Evolutionary conservation across 2,329 filamentous ascomycete species (phyloP).

Genomic region (Phoma herbarum): DNA sequence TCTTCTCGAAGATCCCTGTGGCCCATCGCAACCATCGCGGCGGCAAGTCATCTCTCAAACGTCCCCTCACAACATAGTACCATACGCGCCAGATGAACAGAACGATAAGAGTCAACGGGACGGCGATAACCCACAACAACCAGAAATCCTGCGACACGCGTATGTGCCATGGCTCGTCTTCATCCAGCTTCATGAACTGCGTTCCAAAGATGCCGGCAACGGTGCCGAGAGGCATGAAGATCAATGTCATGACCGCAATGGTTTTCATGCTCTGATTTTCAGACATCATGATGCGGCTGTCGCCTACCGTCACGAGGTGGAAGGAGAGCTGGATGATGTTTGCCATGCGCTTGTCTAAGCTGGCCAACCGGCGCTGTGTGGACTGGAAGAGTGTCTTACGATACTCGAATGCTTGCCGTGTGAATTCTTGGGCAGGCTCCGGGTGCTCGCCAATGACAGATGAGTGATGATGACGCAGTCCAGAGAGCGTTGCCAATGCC

Average conservation of each 20-base stretch:
- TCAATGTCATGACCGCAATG: slow-evolving; percentile 55
- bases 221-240: slow-evolving; percentile 55
- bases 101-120: slow-evolving; percentile 36
- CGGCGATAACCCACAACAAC: slow-evolving; percentile 41
- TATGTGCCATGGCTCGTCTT: slow-evolving; percentile 30
- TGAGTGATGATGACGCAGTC: slow-evolving; percentile 34
- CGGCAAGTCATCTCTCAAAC: slow-evolving; percentile 21
- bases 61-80: slow-evolving; percentile 32
- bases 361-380: slow-evolving; percentile 45
- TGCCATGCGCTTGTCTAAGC: slow-evolving; percentile 49
- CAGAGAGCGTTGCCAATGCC: slow-evolving; percentile 38
- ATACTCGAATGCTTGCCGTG: slow-evolving; percentile 39
- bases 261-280: slow-evolving; percentile 58
- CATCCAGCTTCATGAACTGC: slow-evolving; percentile 39
- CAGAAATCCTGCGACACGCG: slow-evolving; percentile 43
- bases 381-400: slow-evolving; percentile 46
- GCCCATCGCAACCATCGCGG: slow-evolving; percentile 31
- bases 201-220: slow-evolving; percentile 43
- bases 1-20: background rate
- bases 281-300: slow-evolving; percentile 48
- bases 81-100: slow-evolving; percentile 34
- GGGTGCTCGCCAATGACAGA: slow-evolving; percentile 9
- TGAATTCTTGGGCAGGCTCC: slow-evolving; percentile 19
- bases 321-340: slow-evolving; percentile 54
- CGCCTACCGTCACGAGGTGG: slow-evolving; percentile 52